Evolutionary conservation across 1,284 basidiomycete species (phyloP), one percentile per base, ranked within the genome.

Genomic region (Leucoagaricus sp.): DNA sequence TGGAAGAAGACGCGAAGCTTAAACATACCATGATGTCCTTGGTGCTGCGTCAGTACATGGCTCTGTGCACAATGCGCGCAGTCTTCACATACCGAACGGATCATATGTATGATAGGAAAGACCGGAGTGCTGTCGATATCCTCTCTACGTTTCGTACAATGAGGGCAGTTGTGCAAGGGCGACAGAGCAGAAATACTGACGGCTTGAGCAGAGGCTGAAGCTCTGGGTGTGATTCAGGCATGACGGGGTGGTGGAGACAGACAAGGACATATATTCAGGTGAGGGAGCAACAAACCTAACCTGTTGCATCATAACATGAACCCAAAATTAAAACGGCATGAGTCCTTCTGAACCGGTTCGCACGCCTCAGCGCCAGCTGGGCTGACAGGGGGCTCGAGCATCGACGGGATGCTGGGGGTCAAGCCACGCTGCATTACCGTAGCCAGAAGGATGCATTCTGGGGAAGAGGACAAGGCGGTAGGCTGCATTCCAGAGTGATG

Each of bases 51-150:
- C 64, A 52, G 55, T 41, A 45, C 17, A 12, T 58, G 40, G 55
- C 58, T 50, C 25, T 47, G 34, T 6, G 19, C 2, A 7, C 41
- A 17, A 13, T 19, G 10, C 23, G 12, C 28, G 29, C 47, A 46
- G 47, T 21, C 25, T 19, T 29, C 21, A 69, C 73, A 44, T 53
- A 87, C 87, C 53, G 73, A 67, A 72, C 83, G 75, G 60, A 90
- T 84, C 74, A 84, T 80, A 58, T 87, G 87, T 51, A 91, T 86
- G 49, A 87, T 73, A n/a, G 89, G 88, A 65, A 87, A 91, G 1
- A 91, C 87, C 21, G 80, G 73, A 0, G 81, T 85, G 17, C 70
- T 63, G 28, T 83, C 81, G 41, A 84, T 71, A 57, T 77, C 75
- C 58, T 78, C 76, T 25, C 75, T 76, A 13, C 13, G 17, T 46